These are phyloP conservation scores for Collariella sp. DNA, from an alignment of 495 filamentous ascomycete species.

Conservation along the genomic window DNA sequence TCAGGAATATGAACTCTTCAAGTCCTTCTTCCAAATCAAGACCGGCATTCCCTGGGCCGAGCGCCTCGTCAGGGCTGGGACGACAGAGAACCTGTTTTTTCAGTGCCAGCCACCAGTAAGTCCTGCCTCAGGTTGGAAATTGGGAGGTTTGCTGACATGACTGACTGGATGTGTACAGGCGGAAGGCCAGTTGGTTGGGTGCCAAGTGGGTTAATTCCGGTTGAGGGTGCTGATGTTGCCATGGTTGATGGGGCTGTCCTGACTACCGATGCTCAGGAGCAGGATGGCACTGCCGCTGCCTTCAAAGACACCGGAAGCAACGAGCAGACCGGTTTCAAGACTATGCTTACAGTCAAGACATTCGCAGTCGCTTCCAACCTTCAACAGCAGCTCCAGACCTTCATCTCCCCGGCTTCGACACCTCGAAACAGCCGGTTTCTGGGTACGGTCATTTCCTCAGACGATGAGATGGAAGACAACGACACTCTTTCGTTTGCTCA, in stretches of 20 bases:
- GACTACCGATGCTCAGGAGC: not conserved
- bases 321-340: not conserved
- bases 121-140: not conserved
- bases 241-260: not conserved
- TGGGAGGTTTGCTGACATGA: not conserved
- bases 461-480: not conserved
- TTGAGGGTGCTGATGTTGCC: not conserved
- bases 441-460: not conserved
- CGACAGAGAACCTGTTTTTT: constrained; percentile 14
- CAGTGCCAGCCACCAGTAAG: constrained; percentile 34
- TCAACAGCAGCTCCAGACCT: not conserved
- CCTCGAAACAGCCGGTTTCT: not conserved
- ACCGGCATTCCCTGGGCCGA: constrained; percentile 50
- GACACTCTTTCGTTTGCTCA: not conserved
- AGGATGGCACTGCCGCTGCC: not conserved
- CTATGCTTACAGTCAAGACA: not conserved
- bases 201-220: constrained; percentile 5
- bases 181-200: constrained; percentile 33
- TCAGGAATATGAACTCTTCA: constrained; percentile 40
- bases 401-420: not conserved
- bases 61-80: constrained; percentile 25
- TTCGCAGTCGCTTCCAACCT: not conserved
- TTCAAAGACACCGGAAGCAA: not conserved
- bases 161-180: constrained; percentile 13
- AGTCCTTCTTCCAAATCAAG: constrained; percentile 47